phyloP scores from a whole-genome alignment of 2,329 filamentous ascomycete genomes.

The Knoxdaviesia proteae region DNA sequence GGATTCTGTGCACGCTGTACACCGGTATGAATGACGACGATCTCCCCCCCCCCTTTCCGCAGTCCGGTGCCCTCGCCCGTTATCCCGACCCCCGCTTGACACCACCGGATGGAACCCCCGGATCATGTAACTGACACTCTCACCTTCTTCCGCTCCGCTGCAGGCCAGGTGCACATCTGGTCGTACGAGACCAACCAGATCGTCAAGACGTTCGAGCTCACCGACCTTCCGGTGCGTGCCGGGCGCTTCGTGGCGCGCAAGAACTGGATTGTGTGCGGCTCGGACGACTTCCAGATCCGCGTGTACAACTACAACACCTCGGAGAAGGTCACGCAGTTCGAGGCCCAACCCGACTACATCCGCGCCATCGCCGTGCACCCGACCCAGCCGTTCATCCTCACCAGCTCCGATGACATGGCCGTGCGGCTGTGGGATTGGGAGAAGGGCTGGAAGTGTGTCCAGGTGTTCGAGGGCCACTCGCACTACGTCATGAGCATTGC shows the following conservation, averaged over 20 bases:
- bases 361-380: constrained; percentile 91
- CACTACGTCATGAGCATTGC: constrained; percentile 94
- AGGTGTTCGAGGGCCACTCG: constrained; percentile 87
- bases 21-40: constrained; percentile 41
- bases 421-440: constrained; percentile 99
- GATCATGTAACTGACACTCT: neutral
- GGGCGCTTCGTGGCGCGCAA: constrained; percentile 93
- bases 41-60: neutral
- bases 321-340: constrained; percentile 93
- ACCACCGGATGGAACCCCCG: neutral
- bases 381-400: constrained; percentile 85
- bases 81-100: constrained; percentile 3
- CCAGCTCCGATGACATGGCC: constrained; percentile 94
- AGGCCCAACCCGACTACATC: constrained; percentile 96
- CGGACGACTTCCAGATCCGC: constrained; percentile 69
- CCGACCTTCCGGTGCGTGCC: constrained; percentile 91
- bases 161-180: constrained; percentile 97
- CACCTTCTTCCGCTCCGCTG: neutral
- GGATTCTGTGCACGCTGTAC: constrained; percentile 90
- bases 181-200: constrained; percentile 93
- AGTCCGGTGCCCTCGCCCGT: constrained; percentile 2
- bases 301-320: constrained; percentile 99
- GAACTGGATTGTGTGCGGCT: constrained; percentile 98
- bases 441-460: constrained; percentile 91
- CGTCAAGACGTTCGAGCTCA: constrained; percentile 97